phyloP scores from a whole-genome alignment of 2,329 filamentous ascomycete genomes.

The Botrytis galanthina region DNA sequence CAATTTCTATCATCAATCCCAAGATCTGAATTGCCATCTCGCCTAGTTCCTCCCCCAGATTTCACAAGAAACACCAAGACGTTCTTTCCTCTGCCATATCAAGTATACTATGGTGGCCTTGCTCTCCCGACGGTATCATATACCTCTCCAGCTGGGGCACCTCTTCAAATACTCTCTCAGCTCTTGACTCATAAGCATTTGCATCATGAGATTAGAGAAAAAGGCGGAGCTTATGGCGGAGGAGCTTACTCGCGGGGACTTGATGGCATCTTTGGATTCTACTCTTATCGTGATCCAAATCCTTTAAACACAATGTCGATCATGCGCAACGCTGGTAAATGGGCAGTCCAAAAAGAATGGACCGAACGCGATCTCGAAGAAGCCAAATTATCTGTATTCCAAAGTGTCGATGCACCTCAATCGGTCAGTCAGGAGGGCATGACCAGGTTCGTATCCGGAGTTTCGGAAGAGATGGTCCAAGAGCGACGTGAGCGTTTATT shows the following conservation, averaged over 20 bases:
- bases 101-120: constrained; percentile 90
- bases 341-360: constrained; percentile 81
- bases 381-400: constrained; percentile 93
- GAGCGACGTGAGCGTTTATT: constrained; percentile 77
- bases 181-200: constrained; percentile 94
- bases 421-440: constrained; percentile 87
- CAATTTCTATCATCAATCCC: constrained; percentile 68
- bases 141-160: constrained; percentile 68
- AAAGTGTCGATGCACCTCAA: constrained; percentile 82
- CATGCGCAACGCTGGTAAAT: constrained; percentile 77
- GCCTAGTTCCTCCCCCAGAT: constrained; percentile 37
- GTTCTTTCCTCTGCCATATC: constrained; percentile 92
- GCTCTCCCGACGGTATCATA: constrained; percentile 84
- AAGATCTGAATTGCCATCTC: constrained; percentile 42
- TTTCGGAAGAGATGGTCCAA: constrained; percentile 89
- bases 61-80: constrained; percentile 61
- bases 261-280: constrained; percentile 88
- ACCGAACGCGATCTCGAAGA: constrained; percentile 85
- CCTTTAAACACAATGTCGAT: constrained; percentile 83
- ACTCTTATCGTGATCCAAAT: constrained; percentile 95
- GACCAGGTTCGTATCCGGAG: constrained; percentile 76
- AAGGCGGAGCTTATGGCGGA: constrained; percentile 93
- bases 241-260: constrained; percentile 79
- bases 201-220: constrained; percentile 96
- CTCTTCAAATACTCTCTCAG: constrained; percentile 84